Conservation (phyloP, 2,329 filamentous ascomycete genomes). For the Cadophora sp. region DNA sequence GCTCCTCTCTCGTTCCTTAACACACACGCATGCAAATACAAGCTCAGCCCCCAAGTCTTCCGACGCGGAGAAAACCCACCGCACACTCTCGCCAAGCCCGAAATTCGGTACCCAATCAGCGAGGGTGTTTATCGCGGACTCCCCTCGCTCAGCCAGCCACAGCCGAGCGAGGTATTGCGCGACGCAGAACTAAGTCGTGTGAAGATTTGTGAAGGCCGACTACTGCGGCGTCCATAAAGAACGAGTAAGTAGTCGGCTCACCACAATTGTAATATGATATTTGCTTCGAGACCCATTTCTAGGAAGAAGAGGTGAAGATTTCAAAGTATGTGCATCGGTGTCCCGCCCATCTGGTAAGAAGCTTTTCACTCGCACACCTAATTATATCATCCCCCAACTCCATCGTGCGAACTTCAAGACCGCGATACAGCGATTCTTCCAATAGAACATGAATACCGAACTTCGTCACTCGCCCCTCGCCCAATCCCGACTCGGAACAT, state of each 20-base stretch:
- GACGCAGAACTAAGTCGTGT: background rate
- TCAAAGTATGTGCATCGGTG: too few relatives aligned
- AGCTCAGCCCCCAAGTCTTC: background rate
- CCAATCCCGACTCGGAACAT: too few relatives aligned
- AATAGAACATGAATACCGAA: too few relatives aligned
- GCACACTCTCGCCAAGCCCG: background rate
- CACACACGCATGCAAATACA: background rate
- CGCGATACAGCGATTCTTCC: too few relatives aligned
- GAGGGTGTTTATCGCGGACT: background rate
- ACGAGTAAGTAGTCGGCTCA: background rate
- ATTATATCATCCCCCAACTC: too few relatives aligned
- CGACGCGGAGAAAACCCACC: background rate
- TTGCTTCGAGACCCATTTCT: too few relatives aligned
- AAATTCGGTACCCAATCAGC: background rate
- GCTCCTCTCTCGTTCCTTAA: background rate
- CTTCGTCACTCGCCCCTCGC: too few relatives aligned
- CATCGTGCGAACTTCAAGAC: too few relatives aligned
- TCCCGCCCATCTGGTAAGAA: too few relatives aligned
- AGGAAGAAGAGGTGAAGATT: too few relatives aligned
- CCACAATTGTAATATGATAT: background rate
- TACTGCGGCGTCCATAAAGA: background rate
- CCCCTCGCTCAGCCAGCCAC: background rate
- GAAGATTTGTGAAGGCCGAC: background rate
- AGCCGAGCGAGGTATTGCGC: background rate
- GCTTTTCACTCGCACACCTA: too few relatives aligned